Conservation (phyloP, 2,329 filamentous ascomycete species). For the Lachnellula suecica region DNA sequence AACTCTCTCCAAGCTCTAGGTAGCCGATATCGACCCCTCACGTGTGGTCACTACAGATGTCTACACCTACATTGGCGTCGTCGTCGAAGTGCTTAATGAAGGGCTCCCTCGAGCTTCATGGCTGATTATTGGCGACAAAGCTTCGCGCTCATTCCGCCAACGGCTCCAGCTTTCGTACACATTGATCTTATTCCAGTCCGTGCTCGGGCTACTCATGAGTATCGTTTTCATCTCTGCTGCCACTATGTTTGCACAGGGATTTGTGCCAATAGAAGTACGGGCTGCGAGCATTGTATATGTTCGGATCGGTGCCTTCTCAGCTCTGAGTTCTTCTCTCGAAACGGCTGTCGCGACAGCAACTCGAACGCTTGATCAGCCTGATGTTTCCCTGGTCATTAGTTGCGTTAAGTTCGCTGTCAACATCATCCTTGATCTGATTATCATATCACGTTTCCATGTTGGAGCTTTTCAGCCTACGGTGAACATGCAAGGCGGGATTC, state of each 20-base stretch:
- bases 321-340: conserved; percentile 61
- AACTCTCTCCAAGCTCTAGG: conserved; percentile 70
- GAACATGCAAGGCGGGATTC: conserved; percentile 63
- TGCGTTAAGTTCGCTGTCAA: conserved; percentile 63
- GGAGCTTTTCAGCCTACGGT: conserved; percentile 52
- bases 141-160: conserved; percentile 48
- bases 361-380: conserved; percentile 65
- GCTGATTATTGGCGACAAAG: conserved; percentile 66
- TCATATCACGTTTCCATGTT: conserved; percentile 67
- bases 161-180: conserved; percentile 63
- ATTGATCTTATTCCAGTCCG: conserved; percentile 57
- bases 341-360: conserved; percentile 61
- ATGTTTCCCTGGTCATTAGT: conserved; percentile 67
- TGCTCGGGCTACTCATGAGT: conserved; percentile 59
- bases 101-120: conserved; percentile 68
- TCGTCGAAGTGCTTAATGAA: conserved; percentile 71
- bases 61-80: conserved; percentile 68
- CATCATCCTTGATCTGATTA: conserved; percentile 63
- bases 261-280: conserved; percentile 61
- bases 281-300: conserved; percentile 61
- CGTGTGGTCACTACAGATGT: conserved; percentile 63
- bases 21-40: conserved; percentile 64
- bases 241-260: conserved; percentile 53
- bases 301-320: conserved; percentile 61
- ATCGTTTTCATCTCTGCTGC: conserved; percentile 57